These are phyloP conservation scores for Ananas comosus DNA, from an alignment of 176 grass and related monocot genomes.

Conservation along the genomic window DNA sequence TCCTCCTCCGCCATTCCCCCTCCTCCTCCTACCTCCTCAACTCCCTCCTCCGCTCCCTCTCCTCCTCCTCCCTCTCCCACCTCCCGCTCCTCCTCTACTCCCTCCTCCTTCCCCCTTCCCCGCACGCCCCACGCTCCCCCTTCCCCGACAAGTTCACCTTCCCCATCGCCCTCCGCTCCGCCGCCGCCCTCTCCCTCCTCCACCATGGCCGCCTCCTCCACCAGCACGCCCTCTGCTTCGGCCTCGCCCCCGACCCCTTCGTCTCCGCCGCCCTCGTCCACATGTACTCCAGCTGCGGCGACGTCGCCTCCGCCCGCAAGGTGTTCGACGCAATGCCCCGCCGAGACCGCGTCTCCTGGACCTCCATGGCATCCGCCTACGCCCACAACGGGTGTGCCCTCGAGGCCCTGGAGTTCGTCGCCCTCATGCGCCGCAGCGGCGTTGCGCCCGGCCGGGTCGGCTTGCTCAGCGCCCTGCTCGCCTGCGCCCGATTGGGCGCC, in stretches of 20 bases:
- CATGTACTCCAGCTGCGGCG: constrained; percentile 20
- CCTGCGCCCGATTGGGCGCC: constrained; percentile 10
- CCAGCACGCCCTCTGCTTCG: constrained; percentile 15
- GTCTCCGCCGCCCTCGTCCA: constrained; percentile 19
- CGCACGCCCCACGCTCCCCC: not conserved
- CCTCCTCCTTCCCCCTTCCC: constrained; percentile 6
- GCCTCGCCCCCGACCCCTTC: constrained; percentile 6
- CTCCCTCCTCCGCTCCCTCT: constrained; percentile 4
- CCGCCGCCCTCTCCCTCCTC: constrained; percentile 9
- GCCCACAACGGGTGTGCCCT: constrained; percentile 18
- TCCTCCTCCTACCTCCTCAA: constrained; percentile 11
- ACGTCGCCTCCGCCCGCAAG: not conserved
- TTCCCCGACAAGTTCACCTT: constrained; percentile 22
- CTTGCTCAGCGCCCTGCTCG: constrained; percentile 17
- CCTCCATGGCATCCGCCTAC: constrained; percentile 15
- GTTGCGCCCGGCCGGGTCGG: constrained; percentile 10
- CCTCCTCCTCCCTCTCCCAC: constrained; percentile 9
- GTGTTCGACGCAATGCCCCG: constrained; percentile 17
- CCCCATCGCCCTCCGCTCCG: constrained; percentile 9
- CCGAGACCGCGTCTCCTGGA: constrained; percentile 13
- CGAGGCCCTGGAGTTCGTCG: constrained; percentile 14
- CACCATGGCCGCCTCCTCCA: constrained; percentile 10
- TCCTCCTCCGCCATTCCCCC: constrained; percentile 4
- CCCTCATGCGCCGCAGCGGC: constrained; percentile 2
- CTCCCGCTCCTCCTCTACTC: constrained; percentile 12